Evolutionary conservation across 192 early-diverging fungal species (phyloP), one percentile per base, ranked within the genome.

Genomic region (Entomortierella beljakovae): DNA sequence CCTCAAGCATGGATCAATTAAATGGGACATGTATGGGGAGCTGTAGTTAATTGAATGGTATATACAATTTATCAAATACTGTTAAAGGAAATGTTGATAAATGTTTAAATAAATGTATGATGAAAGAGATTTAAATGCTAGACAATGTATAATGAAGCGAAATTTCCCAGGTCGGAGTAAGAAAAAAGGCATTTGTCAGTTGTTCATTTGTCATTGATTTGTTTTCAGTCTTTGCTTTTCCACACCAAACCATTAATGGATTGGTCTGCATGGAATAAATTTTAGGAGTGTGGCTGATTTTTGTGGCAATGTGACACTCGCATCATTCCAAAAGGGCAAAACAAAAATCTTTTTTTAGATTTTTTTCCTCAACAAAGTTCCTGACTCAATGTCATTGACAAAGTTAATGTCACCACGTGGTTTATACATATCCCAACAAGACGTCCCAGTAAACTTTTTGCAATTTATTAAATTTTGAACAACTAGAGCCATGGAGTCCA

Each of bases 401-500:
- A n/a, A n/a, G n/a, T n/a, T 51, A 20, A n/a, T n/a, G n/a, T n/a
- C n/a, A n/a, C n/a, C n/a, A n/a, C n/a, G n/a, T n/a, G n/a, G n/a
- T n/a, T n/a, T n/a, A n/a, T n/a, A n/a, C n/a, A n/a, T n/a, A n/a
- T n/a, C n/a, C n/a, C n/a, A n/a, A n/a, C n/a, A n/a, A n/a, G n/a
- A n/a, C n/a, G n/a, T n/a, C n/a, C n/a, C n/a, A n/a, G n/a, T n/a
- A n/a, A n/a, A n/a, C n/a, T n/a, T n/a, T n/a, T n/a, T n/a, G n/a
- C n/a, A n/a, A n/a, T n/a, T n/a, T n/a, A n/a, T n/a, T n/a, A n/a
- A n/a, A n/a, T n/a, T n/a, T n/a, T n/a, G 32, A 55, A 55, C 28
- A 3, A 6, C 75, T 87, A 96, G 28, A 96, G 88, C 94, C 94
- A 96, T 25, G 87, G 84, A 58, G 93, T 96, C 94, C 94, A 96